Conservation (phyloP, 768 basidiomycete species). For the Sarcodon sp. region DNA sequence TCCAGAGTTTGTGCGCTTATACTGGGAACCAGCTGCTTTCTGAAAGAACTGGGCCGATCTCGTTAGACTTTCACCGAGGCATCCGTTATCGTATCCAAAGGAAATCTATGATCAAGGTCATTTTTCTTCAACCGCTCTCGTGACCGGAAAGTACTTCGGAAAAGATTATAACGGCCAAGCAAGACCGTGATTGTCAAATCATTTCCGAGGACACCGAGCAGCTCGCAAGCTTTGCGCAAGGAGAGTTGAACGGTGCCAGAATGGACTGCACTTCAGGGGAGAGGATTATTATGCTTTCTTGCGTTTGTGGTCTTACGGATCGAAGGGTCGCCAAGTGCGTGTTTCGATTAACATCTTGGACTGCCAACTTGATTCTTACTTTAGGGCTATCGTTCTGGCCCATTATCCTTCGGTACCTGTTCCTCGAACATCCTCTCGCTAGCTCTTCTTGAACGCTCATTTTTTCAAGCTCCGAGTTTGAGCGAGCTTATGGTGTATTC, state of each 20-base stretch:
- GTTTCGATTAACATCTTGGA: not conserved
- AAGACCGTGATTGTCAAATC: conserved; percentile 95
- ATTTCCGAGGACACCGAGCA: conserved; percentile 90
- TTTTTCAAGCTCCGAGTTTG: conserved; percentile 74
- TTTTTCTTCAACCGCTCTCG: too few relatives aligned
- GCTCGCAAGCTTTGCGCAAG: conserved; percentile 88
- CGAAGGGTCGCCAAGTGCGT: conserved; percentile 86
- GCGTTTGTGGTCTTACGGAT: conserved; percentile 88
- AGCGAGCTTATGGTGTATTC: conserved; percentile 79
- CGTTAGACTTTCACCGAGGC: too few relatives aligned
- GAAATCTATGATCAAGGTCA: too few relatives aligned
- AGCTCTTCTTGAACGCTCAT: conserved; percentile 79
- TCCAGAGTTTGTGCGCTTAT: too few relatives aligned
- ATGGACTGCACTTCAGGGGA: conserved; percentile 94
- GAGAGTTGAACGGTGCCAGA: conserved; percentile 86
- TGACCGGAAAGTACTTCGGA: too few relatives aligned
- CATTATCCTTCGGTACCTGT: conserved; percentile 89
- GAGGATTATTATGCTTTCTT: conserved; percentile 98
- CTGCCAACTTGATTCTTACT: not conserved
- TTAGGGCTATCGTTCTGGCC: conserved; percentile 78
- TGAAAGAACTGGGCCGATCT: too few relatives aligned
- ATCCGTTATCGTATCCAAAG: too few relatives aligned
- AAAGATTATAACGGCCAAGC: conserved; percentile 47
- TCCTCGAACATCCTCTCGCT: conserved; percentile 85
- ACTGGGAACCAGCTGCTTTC: too few relatives aligned